Conservation (phyloP, 73 alveolate species). For the Paramecium tetraurelia region DNA sequence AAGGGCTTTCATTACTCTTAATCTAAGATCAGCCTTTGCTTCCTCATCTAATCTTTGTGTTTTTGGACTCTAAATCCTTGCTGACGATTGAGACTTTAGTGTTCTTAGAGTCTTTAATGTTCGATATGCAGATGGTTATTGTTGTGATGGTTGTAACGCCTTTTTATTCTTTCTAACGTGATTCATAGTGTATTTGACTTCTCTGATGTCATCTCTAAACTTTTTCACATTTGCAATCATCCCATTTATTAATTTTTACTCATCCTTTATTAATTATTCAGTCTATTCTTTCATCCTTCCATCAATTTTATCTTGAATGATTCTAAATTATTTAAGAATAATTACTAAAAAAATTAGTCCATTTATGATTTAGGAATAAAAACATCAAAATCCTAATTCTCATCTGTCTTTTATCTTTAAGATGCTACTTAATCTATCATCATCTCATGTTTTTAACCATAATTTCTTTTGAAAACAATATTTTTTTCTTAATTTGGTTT, state of each 20-base stretch:
- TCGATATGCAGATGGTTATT: not conserved
- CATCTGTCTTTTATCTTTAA: not conserved
- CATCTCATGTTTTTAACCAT: conserved; percentile 46
- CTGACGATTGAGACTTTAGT: not conserved
- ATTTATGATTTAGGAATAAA: conserved; percentile 27
- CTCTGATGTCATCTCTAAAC: conserved; percentile 38
- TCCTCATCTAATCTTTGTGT: conserved; percentile 21
- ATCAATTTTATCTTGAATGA: not conserved
- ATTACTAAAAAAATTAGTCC: conserved; percentile 15
- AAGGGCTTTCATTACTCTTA: conserved; percentile 34
- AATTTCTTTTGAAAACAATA: conserved; percentile 18
- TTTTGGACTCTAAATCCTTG: not conserved
- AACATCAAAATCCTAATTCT: not conserved
- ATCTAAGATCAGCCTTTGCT: conserved; percentile 6
- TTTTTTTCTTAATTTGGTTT: not conserved
- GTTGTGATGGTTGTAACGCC: not conserved
- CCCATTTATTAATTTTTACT: not conserved
- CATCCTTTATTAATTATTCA: conserved; percentile 8
- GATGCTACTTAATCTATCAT: conserved; percentile 21
- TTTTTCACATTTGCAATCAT: not conserved
- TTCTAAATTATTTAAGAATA: not conserved
- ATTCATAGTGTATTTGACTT: conserved; percentile 35
- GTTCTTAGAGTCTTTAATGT: not conserved
- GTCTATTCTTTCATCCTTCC: not conserved
- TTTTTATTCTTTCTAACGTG: not conserved